Evolutionary conservation across 2,329 filamentous ascomycete genomes (phyloP).

Genomic region (Rosellinia necatrix): DNA sequence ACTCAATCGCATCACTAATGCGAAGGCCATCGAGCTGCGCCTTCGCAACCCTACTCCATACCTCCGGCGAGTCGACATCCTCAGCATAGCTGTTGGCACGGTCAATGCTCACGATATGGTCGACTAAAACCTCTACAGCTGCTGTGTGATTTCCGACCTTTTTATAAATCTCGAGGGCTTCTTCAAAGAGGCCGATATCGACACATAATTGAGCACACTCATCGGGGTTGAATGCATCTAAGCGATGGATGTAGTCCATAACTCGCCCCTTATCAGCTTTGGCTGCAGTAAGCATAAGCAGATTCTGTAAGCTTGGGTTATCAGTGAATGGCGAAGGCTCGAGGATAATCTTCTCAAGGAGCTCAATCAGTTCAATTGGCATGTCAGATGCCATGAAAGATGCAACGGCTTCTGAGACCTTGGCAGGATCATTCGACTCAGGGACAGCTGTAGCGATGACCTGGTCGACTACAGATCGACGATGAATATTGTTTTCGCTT

Average conservation of each 20-base stretch:
- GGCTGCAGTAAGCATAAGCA: constrained; percentile 93
- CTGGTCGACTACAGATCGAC: constrained; percentile 92
- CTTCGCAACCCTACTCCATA: constrained; percentile 98
- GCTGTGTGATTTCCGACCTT: constrained; percentile 89
- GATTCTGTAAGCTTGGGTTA: constrained; percentile 93
- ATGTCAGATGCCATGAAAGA: constrained; percentile 90
- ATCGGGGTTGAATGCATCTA: constrained; percentile 86
- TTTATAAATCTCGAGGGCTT: constrained; percentile 98
- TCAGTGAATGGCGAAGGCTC: constrained; percentile 99
- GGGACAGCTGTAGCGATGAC: constrained; percentile 94
- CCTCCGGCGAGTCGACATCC: constrained; percentile 88
- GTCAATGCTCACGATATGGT: constrained; percentile 97
- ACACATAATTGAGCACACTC: constrained; percentile 94
- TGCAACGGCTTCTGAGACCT: constrained; percentile 92
- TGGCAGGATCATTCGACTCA: constrained; percentile 88
- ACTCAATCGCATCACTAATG: constrained; percentile 89
- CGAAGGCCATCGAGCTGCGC: constrained; percentile 95
- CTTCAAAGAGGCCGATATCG: constrained; percentile 91
- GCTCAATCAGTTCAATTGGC: constrained; percentile 91
- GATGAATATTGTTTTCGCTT: constrained; percentile 93
- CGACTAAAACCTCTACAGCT: constrained; percentile 89
- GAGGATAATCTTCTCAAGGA: constrained; percentile 98
- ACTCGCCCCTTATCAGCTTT: constrained; percentile 95
- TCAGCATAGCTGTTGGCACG: constrained; percentile 95
- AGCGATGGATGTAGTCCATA: constrained; percentile 93